Base-by-base conservation (phyloP, 768 basidiomycete genomes). In the Auriscalpium vulgare region DNA sequence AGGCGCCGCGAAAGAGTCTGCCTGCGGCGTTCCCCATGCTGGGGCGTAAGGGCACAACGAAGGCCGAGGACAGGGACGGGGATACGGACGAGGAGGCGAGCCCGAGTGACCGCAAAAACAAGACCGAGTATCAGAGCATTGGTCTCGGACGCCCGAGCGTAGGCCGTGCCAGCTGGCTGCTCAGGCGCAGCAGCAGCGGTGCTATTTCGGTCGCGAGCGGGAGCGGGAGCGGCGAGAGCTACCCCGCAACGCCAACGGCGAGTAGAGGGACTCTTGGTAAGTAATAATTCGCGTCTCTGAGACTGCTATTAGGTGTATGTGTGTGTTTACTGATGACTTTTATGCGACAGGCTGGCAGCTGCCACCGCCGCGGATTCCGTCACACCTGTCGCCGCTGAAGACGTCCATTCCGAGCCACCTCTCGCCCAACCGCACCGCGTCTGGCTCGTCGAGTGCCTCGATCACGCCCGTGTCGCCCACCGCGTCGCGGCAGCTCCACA, bases 171-270 rank as follows among this genome's bases (percentile, higher is more conserved):
- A 74, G 78, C 43, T 85, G 83, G 82, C 66, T 90, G 35, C 80
- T 86, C 78, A 78, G 89, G 11, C 76, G 89, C 58, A 89, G 83
- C 55, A 91, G 88, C 64, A 90, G 88, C 60, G 88, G 88, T 13
- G 85, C 86, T 1, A 88, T 89, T 63, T 90, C 88, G 10, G 85
- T 29, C 47, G 17, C 59, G 4, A 53, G 51, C 45, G 55, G 86
- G 17, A 87, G 87, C 61, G 87, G 90, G 21, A 77, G 59, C 75
- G 23, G 72, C 75, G 14, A 82, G 78, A 38, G 69, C 74, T 47
- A 80, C 74, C 37, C 38, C 21, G 68, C 59, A 13, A 87, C 88
- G 16, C 87, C 87, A 44, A 88, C 87, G 34, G 73, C 83, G 61
- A 67, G 68, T 16, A 80, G 78, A 59, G 76, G 74, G 61, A 72